Evolutionary conservation across 2,329 filamentous ascomycete species (phyloP), one percentile per base, ranked within the genome.

Genomic region (Sarocladiaceae sp.): DNA sequence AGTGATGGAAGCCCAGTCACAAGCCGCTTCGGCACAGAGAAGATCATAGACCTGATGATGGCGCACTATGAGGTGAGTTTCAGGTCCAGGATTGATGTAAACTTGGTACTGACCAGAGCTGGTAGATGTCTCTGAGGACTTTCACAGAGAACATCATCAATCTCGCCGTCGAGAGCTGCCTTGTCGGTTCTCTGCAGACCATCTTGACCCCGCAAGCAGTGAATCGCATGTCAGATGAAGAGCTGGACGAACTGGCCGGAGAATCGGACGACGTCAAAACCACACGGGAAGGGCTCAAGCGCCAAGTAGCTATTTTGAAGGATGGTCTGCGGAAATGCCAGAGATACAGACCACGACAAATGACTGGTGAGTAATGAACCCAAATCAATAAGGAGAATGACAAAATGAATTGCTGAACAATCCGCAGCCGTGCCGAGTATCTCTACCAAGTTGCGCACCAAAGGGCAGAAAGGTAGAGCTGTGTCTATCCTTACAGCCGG

Each of bases 111-210:
- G 12, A 40, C n/a, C 13, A 17, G n/a, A 12, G 6, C 4, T 8
- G 15, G 26, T 6, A 75, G 71, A 69, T 72, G 59, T 70, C 72
- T 2, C 62, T 72, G 3, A 57, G 70, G 13, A 72, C 69, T 0
- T 77, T 79, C 46, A 64, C 72, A 2, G 72, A 80, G 3, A 77
- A 77, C 18, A 63, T 79, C 10, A 65, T 72, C n/a, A 75, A 69
- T n/a, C 62, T 78, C 1, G 76, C 68, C 0, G 64, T 77, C 1
- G 77, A 80, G 56, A 73, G 72, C 28, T 77, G 73, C 42, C 68
- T 80, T 1, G 59, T 80, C 0, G 58, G 52, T 0, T 65, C 71
- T 1, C 53, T 79, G 0, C 65, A 68, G 1, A 50, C 54, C 0
- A 72, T 79, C 2, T 62, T 79, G 23, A 73, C 68, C 0, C 63